These are phyloP conservation scores for Lycium barbarum DNA, from an alignment of 257 asterid genomes.

Conservation along the genomic window DNA sequence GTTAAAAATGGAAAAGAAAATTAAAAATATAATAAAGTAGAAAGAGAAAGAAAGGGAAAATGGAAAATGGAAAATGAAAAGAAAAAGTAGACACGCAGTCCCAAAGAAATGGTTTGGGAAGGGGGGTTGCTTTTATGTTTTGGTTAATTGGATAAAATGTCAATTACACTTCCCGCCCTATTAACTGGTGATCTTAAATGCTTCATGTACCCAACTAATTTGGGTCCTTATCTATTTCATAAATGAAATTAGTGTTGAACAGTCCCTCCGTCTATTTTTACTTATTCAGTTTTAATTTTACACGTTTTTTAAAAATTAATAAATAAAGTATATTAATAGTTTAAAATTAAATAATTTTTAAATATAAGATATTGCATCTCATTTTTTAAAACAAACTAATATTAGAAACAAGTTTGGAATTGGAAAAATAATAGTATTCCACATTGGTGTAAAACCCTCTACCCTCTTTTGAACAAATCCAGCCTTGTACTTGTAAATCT, in stretches of 20 bases:
- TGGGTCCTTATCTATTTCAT: not conserved
- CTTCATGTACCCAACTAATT: not conserved
- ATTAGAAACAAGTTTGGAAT: not conserved
- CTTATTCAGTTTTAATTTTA: no score
- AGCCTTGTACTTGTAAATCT: slow-evolving; percentile 1
- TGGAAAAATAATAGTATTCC: not conserved
- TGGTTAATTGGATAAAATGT: slow-evolving; percentile 10
- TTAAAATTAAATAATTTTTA: not conserved
- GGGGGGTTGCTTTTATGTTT: not conserved
- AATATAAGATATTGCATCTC: not conserved
- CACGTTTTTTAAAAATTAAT: not conserved
- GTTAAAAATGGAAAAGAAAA: not conserved
- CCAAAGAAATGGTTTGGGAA: not conserved
- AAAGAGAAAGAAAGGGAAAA: not conserved
- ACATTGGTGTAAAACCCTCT: not conserved
- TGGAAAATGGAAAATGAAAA: not conserved
- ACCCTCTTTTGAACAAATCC: not conserved
- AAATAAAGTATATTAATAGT: not conserved
- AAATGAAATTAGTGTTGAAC: not conserved
- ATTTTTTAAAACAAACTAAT: not conserved
- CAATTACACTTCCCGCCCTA: not conserved
- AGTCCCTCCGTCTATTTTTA: no score
- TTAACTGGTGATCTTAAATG: slow-evolving; percentile 11
- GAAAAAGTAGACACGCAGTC: slow-evolving; percentile 5
- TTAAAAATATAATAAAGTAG: not conserved